Conservation (phyloP, 306 rosid species). For the Notholithocarpus densiflorus region DNA sequence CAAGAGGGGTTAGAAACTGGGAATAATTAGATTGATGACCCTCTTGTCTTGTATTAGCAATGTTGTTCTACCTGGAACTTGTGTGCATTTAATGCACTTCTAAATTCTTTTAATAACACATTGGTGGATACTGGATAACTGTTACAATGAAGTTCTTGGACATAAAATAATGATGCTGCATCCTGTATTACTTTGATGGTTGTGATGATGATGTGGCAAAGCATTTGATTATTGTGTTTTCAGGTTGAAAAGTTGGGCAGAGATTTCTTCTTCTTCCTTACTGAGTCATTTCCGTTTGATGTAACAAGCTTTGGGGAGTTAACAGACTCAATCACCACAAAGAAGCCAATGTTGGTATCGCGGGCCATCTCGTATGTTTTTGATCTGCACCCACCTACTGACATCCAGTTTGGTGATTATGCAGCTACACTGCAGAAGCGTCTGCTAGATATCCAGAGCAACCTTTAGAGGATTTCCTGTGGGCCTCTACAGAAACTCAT, state of each 20-base stretch:
- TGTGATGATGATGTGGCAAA: background rate
- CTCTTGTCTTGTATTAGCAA: background rate
- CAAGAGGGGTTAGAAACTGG: background rate
- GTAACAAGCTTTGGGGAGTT: slow-evolving; percentile 61
- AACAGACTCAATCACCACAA: slow-evolving; percentile 36
- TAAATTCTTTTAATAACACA: background rate
- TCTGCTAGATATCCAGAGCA: slow-evolving; percentile 26
- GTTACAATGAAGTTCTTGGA: background rate
- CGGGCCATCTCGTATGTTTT: slow-evolving; percentile 67
- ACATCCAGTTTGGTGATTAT: slow-evolving; percentile 37
- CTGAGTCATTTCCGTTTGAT: slow-evolving; percentile 65
- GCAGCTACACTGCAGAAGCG: slow-evolving; percentile 26
- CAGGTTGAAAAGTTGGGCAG: slow-evolving; percentile 81
- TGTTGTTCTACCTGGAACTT: background rate
- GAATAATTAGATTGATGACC: background rate
- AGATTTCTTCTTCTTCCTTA: slow-evolving; percentile 63
- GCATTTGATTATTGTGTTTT: slow-evolving; percentile 24
- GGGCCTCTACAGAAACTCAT: background rate
- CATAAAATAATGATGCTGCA: background rate
- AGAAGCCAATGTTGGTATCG: slow-evolving; percentile 52
- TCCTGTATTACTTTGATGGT: background rate
- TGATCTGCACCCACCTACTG: slow-evolving; percentile 40
- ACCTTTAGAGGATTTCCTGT: background rate
- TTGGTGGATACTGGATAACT: background rate
- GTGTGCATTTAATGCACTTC: background rate